Evolutionary conservation across 2,329 filamentous ascomycete species (phyloP).

Genomic region (Fusarium domesticum): DNA sequence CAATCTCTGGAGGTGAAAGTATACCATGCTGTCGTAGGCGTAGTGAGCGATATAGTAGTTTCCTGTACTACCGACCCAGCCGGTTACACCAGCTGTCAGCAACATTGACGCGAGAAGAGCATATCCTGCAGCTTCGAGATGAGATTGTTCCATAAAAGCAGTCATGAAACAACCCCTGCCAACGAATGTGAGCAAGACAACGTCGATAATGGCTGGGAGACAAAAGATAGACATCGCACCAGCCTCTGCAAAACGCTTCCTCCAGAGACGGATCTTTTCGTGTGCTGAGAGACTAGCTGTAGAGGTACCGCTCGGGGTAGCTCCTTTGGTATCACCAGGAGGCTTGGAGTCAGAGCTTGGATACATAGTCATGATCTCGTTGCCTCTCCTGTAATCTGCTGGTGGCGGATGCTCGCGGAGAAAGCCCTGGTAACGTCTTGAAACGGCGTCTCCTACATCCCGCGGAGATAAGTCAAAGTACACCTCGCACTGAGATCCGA

Average conservation of each 20-base stretch:
- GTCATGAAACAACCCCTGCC: slow-evolving; percentile 21
- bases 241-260: slow-evolving; percentile 14
- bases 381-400: slow-evolving; percentile 13
- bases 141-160: slow-evolving; percentile 10
- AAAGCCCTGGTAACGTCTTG: slow-evolving; percentile 9
- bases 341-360: slow-evolving; percentile 9
- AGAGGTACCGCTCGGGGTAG: not conserved
- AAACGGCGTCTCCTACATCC: slow-evolving; percentile 14
- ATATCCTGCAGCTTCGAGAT: slow-evolving; percentile 16
- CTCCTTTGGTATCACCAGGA: not conserved
- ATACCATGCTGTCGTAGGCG: slow-evolving; percentile 21
- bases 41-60: slow-evolving; percentile 19
- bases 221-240: slow-evolving; percentile 21
- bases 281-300: slow-evolving; percentile 7
- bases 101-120: slow-evolving; percentile 14
- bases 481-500: slow-evolving; percentile 20
- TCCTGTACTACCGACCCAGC: slow-evolving; percentile 19
- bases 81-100: slow-evolving; percentile 19
- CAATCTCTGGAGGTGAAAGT: slow-evolving; percentile 17
- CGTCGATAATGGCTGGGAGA: slow-evolving; percentile 14
- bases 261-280: slow-evolving; percentile 14
- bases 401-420: slow-evolving; percentile 8
- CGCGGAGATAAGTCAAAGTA: slow-evolving; percentile 19
- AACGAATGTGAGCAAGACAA: slow-evolving; percentile 16
- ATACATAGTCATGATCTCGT: slow-evolving; percentile 24